Evolutionary conservation across 805 yeast species (phyloP).

Genomic region (Saccharomycopsis sp.): DNA sequence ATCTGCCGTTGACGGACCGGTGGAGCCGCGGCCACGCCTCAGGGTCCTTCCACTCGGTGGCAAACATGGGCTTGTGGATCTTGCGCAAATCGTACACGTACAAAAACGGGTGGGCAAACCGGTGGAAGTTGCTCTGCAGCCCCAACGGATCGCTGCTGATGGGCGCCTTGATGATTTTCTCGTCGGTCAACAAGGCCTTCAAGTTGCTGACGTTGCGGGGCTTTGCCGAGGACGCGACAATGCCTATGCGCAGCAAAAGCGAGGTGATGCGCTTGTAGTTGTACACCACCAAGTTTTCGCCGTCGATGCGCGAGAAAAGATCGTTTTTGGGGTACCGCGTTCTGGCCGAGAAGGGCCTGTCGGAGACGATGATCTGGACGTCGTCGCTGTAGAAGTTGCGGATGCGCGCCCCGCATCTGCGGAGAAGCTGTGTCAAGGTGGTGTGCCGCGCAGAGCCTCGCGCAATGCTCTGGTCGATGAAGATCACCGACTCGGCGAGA

Average conservation of each 20-base stretch:
- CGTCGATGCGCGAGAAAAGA: conserved; percentile 41
- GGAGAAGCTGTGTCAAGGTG: background rate
- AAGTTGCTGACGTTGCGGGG: background rate
- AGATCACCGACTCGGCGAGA: background rate
- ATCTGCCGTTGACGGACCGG: background rate
- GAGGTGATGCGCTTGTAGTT: background rate
- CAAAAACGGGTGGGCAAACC: conserved; percentile 68
- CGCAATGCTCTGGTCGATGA: background rate
- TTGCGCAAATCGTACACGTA: conserved; percentile 78
- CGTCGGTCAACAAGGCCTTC: conserved; percentile 61
- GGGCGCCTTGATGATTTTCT: conserved; percentile 70
- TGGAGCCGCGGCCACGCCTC: background rate
- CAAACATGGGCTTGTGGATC: conserved; percentile 69
- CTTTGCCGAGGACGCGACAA: background rate
- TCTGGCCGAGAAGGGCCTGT: conserved; percentile 41
- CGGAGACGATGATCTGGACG: conserved; percentile 73
- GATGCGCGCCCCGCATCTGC: conserved; percentile 32
- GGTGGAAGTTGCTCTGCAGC: conserved; percentile 74
- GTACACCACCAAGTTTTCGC: background rate
- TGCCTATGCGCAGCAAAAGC: background rate
- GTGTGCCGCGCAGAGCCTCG: background rate
- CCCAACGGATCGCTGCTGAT: conserved; percentile 84
- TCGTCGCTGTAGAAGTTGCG: conserved; percentile 53
- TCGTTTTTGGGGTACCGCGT: conserved; percentile 45
- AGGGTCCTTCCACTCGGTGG: conserved; percentile 61